Base-by-base conservation (phyloP, 768 basidiomycete species). In the Pleurotus ostreatus region DNA sequence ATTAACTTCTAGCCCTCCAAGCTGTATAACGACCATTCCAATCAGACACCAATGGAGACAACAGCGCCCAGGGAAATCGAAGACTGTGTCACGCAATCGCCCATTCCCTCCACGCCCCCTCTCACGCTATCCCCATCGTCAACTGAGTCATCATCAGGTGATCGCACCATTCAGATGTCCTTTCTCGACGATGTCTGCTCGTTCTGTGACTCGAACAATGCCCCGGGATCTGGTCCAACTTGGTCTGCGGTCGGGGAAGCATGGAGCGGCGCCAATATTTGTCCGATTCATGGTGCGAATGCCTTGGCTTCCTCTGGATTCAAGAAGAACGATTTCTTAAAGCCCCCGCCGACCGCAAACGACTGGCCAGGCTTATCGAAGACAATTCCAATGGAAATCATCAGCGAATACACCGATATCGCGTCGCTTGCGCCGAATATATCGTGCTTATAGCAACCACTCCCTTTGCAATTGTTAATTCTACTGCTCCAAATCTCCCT, bases 51-150 rank as follows among this genome's bases (percentile, higher is more conserved):
- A 5, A 15, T 52, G n/a, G 51, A 58, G 15, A 55, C 55, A 13
- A 53, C 56, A 52, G 49, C 46, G 12, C 59, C 51, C 12, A 52
- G 30, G 18, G 59, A 46, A 15, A 55, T 20, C 61, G 58, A 15
- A 57, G 56, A 40, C 46, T 34, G 46, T 40, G 63, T 61, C 43
- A 66, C 64, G 46, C 63, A 64, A 22, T 73, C 65, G 59, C 77
- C 70, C 8, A 78, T 76, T 59, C 81, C 83, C 8, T 69, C 78
- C n/a, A 84, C 82, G 0, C 84, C 84, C 0, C 71, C 74, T 16
- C 78, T 86, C 39, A 78, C 74, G 9, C 80, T 81, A 49, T 85
- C 85, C 0, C 85, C 85, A 0, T 78, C 82, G 1, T 78, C 83
- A 3, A 83, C 82, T 1, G 83, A 82, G 55, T 84, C 80, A 0